Percentiles rank a stretch among this genome's conserved stretches.
phyloP scores from a whole-genome alignment of 306 rosid species.

The Rosa persica region DNA sequence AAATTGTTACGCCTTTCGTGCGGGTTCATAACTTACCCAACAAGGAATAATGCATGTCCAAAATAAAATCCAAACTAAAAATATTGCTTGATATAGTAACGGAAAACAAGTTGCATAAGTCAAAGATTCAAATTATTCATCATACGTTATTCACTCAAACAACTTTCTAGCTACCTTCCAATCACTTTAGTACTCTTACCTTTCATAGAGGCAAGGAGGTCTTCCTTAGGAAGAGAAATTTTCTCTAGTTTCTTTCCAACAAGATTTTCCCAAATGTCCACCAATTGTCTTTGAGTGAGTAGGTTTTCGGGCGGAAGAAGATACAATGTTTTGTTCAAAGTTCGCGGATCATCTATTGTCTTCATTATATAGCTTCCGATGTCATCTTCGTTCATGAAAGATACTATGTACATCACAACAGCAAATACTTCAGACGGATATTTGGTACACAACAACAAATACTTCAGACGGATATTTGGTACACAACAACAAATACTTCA shows the following conservation, averaged over 20 bases:
- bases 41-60: too few species aligned
- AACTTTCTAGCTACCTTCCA: background rate
- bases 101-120: too few species aligned
- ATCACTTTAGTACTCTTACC: conserved; percentile 42
- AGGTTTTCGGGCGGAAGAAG: conserved; percentile 71
- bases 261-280: conserved; percentile 68
- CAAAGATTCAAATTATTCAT: too few species aligned
- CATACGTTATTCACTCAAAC: background rate
- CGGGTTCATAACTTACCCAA: too few species aligned
- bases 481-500: too few species aligned
- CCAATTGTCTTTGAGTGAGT: conserved; percentile 62
- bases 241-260: conserved; percentile 50
- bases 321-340: conserved; percentile 76
- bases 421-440: too few species aligned
- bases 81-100: too few species aligned
- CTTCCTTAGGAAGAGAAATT: conserved; percentile 44
- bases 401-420: conserved; percentile 28
- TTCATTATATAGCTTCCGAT: conserved; percentile 63
- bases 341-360: conserved; percentile 72
- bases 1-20: background rate
- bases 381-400: conserved; percentile 70
- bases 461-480: background rate
- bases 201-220: conserved; percentile 58
- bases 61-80: too few species aligned
- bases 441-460: too few species aligned